Evolutionary conservation across 768 basidiomycete species (phyloP).

Genomic region (Myochromella boudieri): DNA sequence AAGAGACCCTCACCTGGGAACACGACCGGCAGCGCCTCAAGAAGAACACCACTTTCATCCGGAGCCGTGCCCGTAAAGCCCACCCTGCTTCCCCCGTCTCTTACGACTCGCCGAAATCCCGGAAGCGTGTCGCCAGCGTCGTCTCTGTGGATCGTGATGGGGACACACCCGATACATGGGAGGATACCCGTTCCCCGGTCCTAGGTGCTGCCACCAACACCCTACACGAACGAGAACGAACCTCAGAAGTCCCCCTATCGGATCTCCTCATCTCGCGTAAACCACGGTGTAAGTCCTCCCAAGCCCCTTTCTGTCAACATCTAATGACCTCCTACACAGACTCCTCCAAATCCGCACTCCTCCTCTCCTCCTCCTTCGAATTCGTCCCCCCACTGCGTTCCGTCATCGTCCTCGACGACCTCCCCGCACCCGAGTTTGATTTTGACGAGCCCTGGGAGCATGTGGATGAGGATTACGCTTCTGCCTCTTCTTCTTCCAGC

Average conservation of each 20-base stretch:
- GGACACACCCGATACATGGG: neutral
- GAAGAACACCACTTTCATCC: constrained; percentile 40
- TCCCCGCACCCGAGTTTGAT: constrained; percentile 34
- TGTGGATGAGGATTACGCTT: constrained; percentile 40
- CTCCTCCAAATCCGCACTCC: neutral
- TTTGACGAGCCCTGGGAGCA: constrained; percentile 64
- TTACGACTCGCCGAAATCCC: too few species aligned
- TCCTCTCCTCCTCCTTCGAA: constrained; percentile 37
- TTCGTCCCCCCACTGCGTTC: constrained; percentile 50
- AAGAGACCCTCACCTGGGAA: constrained; percentile 48
- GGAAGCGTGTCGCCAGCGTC: too few species aligned
- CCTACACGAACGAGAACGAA: neutral
- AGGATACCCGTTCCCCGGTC: too few species aligned
- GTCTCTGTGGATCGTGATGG: too few species aligned
- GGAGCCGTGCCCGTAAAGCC: constrained; percentile 34
- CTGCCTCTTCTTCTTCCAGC: constrained; percentile 14
- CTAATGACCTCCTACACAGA: neutral
- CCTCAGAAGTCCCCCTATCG: constrained; percentile 14
- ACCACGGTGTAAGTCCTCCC: constrained; percentile 36
- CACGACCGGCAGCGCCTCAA: constrained; percentile 47
- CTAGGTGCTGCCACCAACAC: too few species aligned
- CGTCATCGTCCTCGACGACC: constrained; percentile 61
- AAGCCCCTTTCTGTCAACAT: neutral
- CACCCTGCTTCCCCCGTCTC: constrained; percentile 2
- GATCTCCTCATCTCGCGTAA: constrained; percentile 33